Base-by-base conservation (phyloP, 306 rosid genomes). In the Acacia melanoxylon region DNA sequence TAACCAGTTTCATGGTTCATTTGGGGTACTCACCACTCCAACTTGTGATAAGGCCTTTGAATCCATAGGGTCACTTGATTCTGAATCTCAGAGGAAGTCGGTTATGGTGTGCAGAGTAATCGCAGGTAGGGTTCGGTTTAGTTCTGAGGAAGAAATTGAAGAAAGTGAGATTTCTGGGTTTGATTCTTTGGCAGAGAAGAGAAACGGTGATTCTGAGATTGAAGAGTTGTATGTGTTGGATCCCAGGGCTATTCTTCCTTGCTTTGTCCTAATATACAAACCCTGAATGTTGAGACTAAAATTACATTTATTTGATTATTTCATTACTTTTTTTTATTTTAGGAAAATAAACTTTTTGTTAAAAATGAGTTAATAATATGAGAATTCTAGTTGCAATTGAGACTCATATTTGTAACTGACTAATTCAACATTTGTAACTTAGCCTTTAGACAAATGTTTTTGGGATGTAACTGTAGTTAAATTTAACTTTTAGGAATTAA, bases 181-280 rank as follows among this genome's bases (percentile, higher is more conserved):
- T 72, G 89, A 90, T 80, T 86, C 93, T 35, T 83, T 91, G 83
- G 87, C 83, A 4, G 73, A 75, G 46, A 83, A 82, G 45, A 29
- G 72, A 25, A 84, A 80, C 46, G 15, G 68, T 6, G 68, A 65
- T 31, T 82, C 81, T 22, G 83, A 86, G 11, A 46, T 75, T 37
- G 97, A 89, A 73, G 91, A 87, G 35, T 89, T 90, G 10, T 41
- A 9, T 85, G 86, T 87, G 24, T 78, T 89, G 19, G 89, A 87
- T 82, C 88, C 91, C 44, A 80, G 74, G 70, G 93, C 89, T 40
- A 51, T 92, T 29, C 93, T 92, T 4, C 94, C 97, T 72, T 90
- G 97, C 79, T 90, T 92, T 85, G 88, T 89, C 40, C 89, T 86
- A 27, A 86, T 87, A 20, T 86, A 74, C 80, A 73, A 33, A 20